Base-by-base conservation (phyloP, 2,329 filamentous ascomycete genomes). In the Lasiodiplodia gonubiensis region DNA sequence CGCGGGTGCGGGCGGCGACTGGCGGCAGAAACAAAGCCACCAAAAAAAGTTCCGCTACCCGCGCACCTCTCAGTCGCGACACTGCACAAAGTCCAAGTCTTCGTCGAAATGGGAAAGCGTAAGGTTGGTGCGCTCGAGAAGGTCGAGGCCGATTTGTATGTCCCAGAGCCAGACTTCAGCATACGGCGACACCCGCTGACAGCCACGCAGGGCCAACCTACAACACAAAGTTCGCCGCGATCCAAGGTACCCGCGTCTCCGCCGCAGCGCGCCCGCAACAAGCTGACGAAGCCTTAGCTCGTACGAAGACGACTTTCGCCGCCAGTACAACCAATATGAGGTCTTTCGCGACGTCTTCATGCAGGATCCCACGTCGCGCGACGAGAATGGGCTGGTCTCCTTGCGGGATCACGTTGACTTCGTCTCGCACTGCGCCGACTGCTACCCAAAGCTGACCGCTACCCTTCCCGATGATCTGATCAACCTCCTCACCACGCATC, bases 81-180 rank as follows among this genome's bases (percentile, higher is more conserved):
- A 59, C 53, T 21, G 10, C n/a, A 37, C 14, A 8, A 23, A 39
- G 8, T n/a, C 48, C 37, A 25, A 2, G 21, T 27, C 27, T 23
- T 46, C 21, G 46, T 48, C 21, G 35, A 70, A 8, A 95, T 93
- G 89, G 92, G 89, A 69, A 97, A 97, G 82, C 87, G 93, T 79
- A 96, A 95, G 83, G 87, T 97, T 68, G 92, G 92, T 67, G 94
- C 94, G 69, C 89, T 97, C 80, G 94, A 97, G 82, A 97, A 97
- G 86, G 89, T 97, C 73, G 94, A 97, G 77, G 94, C 93, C 39
- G 93, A 97, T 80, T 84, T 96, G 86, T 91, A 78, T 70, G 67
- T 30, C n/a, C 35, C n/a, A 46, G 30, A 1, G 16, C 10, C 30
- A 8, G 30, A 33, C 54, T 51, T 5, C 16, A 16, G 39, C 3